Percentiles rank a stretch among this genome's conserved stretches.
Conservation (phyloP, 208 protist genomes). For the Lotmaria passim region DNA sequence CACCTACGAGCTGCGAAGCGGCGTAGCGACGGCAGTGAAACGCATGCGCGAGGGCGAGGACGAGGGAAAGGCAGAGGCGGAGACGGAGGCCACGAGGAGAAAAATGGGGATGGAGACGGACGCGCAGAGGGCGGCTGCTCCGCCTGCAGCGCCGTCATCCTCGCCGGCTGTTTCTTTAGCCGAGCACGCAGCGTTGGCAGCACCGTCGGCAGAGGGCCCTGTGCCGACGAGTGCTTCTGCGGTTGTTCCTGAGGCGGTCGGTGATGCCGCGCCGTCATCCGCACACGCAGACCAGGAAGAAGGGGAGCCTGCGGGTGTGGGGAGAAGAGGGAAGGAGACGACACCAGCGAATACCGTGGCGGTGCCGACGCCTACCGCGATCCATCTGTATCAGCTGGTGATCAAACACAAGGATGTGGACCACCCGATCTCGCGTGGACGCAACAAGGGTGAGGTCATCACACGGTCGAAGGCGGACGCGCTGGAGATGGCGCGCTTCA, state of each 20-base stretch:
- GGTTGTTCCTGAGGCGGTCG: too few relatives aligned
- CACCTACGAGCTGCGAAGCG: constrained; percentile 70
- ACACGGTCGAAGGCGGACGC: constrained; percentile 80
- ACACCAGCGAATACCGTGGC: too few relatives aligned
- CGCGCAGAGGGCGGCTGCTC: neutral
- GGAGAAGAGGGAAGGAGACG: too few relatives aligned
- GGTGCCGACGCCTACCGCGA: constrained; percentile 3
- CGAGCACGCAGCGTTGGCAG: too few relatives aligned
- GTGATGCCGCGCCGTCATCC: too few relatives aligned
- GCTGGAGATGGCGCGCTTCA: constrained; percentile 59
- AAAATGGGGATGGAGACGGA: neutral
- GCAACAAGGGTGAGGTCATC: constrained; percentile 79
- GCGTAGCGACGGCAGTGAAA: constrained; percentile 50
- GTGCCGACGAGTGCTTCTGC: too few relatives aligned
- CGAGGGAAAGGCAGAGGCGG: neutral
- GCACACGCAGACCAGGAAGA: too few relatives aligned
- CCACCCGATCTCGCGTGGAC: constrained; percentile 65
- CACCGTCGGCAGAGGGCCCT: too few relatives aligned
- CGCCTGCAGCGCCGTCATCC: neutral
- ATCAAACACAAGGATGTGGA: constrained; percentile 90
- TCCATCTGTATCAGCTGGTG: constrained; percentile 84
- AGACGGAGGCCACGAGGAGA: neutral
- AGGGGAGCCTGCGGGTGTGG: too few relatives aligned
- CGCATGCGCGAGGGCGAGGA: constrained; percentile 46
- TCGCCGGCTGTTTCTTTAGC: too few relatives aligned